Percentiles rank a stretch among this genome's conserved stretches.
These are phyloP conservation scores for Catharanthus roseus DNA, from an alignment of 257 asterid genomes.

Conservation along the genomic window DNA sequence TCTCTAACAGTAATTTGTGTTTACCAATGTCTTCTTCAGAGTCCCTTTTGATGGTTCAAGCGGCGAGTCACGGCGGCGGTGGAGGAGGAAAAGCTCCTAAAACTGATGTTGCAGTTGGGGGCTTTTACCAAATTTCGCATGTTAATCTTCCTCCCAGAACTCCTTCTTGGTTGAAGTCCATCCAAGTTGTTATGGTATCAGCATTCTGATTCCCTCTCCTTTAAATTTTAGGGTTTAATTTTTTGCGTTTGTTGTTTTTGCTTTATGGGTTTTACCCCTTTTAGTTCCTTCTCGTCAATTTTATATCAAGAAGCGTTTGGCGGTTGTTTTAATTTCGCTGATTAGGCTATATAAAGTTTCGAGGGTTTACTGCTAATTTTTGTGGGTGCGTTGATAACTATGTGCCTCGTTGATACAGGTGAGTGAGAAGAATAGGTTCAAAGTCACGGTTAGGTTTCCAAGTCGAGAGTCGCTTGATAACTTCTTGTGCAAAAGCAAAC, in stretches of 20 bases:
- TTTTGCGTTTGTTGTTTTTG: not conserved
- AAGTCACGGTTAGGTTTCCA: conserved; percentile 19
- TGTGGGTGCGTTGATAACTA: not conserved
- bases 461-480: conserved; percentile 17
- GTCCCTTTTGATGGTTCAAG: conserved; percentile 17
- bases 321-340: not conserved
- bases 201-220: not conserved
- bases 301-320: not conserved
- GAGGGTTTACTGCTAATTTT: not conserved
- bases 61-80: conserved; percentile 9
- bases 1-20: not conserved
- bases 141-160: conserved; percentile 21
- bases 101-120: conserved; percentile 17
- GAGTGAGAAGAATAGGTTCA: conserved; percentile 20
- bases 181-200: conserved; percentile 17
- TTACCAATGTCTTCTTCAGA: not conserved
- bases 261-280: too few relatives aligned
- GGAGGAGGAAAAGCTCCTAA: conserved; percentile 5
- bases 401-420: conserved; percentile 5
- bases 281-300: not conserved
- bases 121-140: conserved; percentile 21
- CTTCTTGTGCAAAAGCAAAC: not conserved
- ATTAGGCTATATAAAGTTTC: not conserved
- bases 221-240: conserved; percentile 8
- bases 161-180: conserved; percentile 23